Conservation (phyloP, 2,329 filamentous ascomycete species). For the Magnaporthales sp. region DNA sequence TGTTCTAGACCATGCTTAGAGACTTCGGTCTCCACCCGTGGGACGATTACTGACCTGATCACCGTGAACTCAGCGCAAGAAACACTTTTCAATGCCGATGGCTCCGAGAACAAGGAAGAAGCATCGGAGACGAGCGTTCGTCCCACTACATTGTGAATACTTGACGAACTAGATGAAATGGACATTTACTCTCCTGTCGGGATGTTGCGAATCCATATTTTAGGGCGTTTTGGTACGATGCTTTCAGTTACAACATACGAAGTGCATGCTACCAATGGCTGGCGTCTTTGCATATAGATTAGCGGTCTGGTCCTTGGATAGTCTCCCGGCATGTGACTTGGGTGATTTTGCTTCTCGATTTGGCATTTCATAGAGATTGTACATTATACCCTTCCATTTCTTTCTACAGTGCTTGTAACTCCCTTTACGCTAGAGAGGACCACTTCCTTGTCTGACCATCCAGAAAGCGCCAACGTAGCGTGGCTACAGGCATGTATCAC, state of each 20-base stretch:
- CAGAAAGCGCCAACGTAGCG: neutral
- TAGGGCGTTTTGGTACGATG: neutral
- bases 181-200: neutral
- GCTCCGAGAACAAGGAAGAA: constrained; percentile 4
- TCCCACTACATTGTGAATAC: neutral
- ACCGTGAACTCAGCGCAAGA: constrained; percentile 11
- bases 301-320: neutral
- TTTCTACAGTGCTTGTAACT: neutral
- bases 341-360: neutral
- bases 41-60: neutral
- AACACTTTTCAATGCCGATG: constrained; percentile 9
- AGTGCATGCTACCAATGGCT: neutral
- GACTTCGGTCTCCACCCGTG: neutral
- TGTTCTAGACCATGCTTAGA: neutral
- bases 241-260: neutral
- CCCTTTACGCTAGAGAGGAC: neutral
- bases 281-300: neutral
- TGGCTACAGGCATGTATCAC: neutral
- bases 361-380: neutral
- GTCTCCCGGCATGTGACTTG: neutral
- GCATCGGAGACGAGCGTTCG: neutral
- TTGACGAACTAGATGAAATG: neutral
- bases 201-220: neutral
- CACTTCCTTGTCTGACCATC: neutral
- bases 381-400: neutral